phyloP scores from a whole-genome alignment of 2,329 filamentous ascomycete species.

The Fusarium torreyae region DNA sequence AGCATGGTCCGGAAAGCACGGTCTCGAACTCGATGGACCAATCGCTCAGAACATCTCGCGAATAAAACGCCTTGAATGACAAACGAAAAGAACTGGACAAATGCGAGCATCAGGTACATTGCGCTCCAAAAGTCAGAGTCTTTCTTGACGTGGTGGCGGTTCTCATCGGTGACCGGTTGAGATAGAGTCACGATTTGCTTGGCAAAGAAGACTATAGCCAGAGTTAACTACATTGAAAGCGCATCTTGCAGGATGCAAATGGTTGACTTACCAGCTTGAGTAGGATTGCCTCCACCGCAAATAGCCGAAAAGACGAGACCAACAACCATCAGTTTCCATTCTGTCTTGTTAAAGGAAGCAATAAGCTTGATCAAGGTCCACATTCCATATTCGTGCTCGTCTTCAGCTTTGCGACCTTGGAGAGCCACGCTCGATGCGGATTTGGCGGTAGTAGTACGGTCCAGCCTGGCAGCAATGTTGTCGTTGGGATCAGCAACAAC shows the following conservation, averaged over 20 bases:
- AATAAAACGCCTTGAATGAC: slow-evolving; percentile 80
- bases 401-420: slow-evolving; percentile 66
- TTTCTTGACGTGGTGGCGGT: slow-evolving; percentile 71
- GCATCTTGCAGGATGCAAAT: background rate
- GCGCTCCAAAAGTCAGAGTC: slow-evolving; percentile 88
- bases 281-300: slow-evolving; percentile 85
- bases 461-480: slow-evolving; percentile 70
- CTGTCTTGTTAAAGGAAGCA: slow-evolving; percentile 81
- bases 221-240: slow-evolving; percentile 7
- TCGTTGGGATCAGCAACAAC: slow-evolving; percentile 73
- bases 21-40: slow-evolving; percentile 87
- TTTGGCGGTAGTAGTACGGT: slow-evolving; percentile 68
- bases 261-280: slow-evolving; percentile 53
- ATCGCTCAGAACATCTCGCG: slow-evolving; percentile 86
- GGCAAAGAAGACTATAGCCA: slow-evolving; percentile 84
- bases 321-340: slow-evolving; percentile 79
- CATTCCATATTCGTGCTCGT: slow-evolving; percentile 74
- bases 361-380: slow-evolving; percentile 86
- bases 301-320: slow-evolving; percentile 83
- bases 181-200: slow-evolving; percentile 85
- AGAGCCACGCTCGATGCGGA: slow-evolving; percentile 81
- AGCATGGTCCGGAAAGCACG: slow-evolving; percentile 88
- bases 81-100: slow-evolving; percentile 80
- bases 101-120: slow-evolving; percentile 89
- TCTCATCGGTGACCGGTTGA: slow-evolving; percentile 62